These are phyloP conservation scores for Cyclostephanos invisitatus DNA, from an alignment of 108 stramenopile genomes.

Conservation along the genomic window DNA sequence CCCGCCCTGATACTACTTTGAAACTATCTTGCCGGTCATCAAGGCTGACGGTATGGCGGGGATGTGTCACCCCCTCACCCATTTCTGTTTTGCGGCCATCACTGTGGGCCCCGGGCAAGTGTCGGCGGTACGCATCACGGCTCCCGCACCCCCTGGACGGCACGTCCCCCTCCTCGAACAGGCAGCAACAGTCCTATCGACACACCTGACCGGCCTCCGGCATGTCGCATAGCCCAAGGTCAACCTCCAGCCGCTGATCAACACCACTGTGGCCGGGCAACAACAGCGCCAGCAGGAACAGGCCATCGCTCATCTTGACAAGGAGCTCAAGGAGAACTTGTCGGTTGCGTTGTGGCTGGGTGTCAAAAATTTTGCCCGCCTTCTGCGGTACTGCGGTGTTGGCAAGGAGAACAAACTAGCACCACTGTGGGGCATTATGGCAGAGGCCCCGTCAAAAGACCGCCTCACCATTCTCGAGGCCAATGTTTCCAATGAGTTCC, in stretches of 20 bases:
- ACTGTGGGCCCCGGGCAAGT: not conserved
- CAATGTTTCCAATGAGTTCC: no score
- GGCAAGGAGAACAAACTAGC: no score
- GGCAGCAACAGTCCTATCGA: not conserved
- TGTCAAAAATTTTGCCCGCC: no score
- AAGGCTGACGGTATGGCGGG: not conserved
- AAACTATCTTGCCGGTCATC: conserved; percentile 5
- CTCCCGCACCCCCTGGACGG: conserved; percentile 4
- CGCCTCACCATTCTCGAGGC: no score
- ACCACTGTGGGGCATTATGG: no score
- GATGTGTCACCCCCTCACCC: conserved; percentile 2
- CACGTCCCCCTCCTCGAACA: conserved; percentile 11
- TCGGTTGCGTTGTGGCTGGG: conserved; percentile 12
- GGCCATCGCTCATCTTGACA: not conserved
- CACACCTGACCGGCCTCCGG: conserved; percentile 1
- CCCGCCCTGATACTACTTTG: not conserved
- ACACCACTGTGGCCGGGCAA: not conserved
- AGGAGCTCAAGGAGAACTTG: not conserved
- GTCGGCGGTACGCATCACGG: not conserved
- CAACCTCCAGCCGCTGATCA: not conserved
- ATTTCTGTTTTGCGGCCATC: not conserved
- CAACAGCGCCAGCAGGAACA: conserved; percentile 15
- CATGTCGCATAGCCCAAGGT: not conserved
- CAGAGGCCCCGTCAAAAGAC: no score
- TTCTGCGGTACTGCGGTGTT: no score